phyloP scores from a whole-genome alignment of 345 rosid genomes.

The Rhodamnia argentea region DNA sequence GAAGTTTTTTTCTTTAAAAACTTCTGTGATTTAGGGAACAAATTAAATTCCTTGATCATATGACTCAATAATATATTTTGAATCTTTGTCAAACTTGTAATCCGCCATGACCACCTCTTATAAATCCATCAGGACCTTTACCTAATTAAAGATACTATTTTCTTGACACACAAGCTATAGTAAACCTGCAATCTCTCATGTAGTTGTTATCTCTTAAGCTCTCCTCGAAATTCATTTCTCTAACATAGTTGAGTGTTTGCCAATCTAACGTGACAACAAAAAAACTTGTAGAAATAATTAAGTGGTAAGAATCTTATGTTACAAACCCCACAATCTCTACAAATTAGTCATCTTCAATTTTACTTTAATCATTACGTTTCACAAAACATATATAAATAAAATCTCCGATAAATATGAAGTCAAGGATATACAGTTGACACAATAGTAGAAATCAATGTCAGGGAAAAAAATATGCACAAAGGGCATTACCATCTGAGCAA shows the following conservation, averaged over 20 bases:
- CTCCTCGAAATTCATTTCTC: neutral
- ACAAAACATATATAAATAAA: neutral
- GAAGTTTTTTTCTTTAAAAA: neutral
- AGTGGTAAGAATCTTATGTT: neutral
- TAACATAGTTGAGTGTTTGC: neutral
- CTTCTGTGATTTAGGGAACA: neutral
- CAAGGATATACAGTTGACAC: neutral
- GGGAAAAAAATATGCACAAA: neutral
- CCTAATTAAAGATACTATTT: neutral
- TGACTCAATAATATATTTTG: neutral
- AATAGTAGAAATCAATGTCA: neutral
- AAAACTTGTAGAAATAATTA: neutral
- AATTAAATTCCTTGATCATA: neutral
- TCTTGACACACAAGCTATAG: neutral
- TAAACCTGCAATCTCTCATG: neutral
- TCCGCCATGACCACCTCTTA: neutral
- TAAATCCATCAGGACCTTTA: neutral
- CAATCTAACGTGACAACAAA: neutral
- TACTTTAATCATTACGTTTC: neutral
- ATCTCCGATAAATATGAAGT: neutral
- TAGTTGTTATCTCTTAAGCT: neutral
- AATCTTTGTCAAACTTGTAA: neutral
- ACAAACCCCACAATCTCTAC: neutral
- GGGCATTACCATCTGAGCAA: slow-evolving; percentile 68
- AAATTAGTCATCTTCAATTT: neutral